Conservation (phyloP, 73 alveolate species). For the Diophrys appendiculata region DNA sequence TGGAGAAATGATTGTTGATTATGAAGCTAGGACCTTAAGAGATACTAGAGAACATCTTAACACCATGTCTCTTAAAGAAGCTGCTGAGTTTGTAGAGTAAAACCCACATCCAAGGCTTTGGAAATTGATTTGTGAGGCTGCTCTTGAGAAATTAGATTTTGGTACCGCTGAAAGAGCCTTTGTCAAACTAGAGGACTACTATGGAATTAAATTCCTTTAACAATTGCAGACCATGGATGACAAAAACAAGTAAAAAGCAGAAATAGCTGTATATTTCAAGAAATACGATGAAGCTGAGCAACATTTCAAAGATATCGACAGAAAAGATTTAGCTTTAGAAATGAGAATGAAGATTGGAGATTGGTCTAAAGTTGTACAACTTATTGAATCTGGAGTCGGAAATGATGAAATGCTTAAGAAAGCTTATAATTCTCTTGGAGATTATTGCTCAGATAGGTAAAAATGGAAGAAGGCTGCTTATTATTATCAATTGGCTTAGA, state of each 20-base stretch:
- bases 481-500: slow-evolving; percentile 76
- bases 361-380: slow-evolving; percentile 92
- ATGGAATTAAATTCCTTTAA: slow-evolving; percentile 77
- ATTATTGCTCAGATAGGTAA: slow-evolving; percentile 73
- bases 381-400: slow-evolving; percentile 88
- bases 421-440: slow-evolving; percentile 83
- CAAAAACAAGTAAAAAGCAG: slow-evolving; percentile 94
- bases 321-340: slow-evolving; percentile 95
- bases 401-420: slow-evolving; percentile 86
- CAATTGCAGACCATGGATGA: slow-evolving; percentile 87
- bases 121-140: slow-evolving; percentile 95
- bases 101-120: slow-evolving; percentile 90
- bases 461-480: slow-evolving; percentile 87
- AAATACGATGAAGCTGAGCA: slow-evolving; percentile 98
- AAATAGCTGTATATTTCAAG: slow-evolving; percentile 91
- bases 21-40: slow-evolving; percentile 94
- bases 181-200: slow-evolving; percentile 82
- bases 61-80: slow-evolving; percentile 85
- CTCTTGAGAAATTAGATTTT: slow-evolving; percentile 95
- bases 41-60: slow-evolving; percentile 95
- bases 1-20: slow-evolving; percentile 88
- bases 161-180: slow-evolving; percentile 96
- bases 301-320: slow-evolving; percentile 93
- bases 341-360: slow-evolving; percentile 95
- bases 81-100: slow-evolving; percentile 87